Conservation (phyloP, 2,329 filamentous ascomycete genomes). For the Blastomyces gilchristii region DNA sequence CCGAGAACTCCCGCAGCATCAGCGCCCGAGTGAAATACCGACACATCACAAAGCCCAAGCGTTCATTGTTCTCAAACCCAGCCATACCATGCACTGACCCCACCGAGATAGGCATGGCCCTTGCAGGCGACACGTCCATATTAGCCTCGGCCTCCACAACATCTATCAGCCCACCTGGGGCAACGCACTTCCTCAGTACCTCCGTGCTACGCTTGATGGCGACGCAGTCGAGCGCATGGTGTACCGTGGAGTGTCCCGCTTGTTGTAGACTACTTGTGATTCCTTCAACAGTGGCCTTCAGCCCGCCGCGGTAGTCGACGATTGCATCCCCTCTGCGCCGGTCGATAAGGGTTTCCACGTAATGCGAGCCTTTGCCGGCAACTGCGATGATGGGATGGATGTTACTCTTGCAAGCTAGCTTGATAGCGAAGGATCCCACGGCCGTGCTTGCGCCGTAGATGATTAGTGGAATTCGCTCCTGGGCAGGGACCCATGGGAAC, state of each 20-base stretch:
- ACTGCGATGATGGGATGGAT: constrained; percentile 54
- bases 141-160: constrained; percentile 37
- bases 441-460: constrained; percentile 44
- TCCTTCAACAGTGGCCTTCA: constrained; percentile 40
- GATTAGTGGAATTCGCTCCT: constrained; percentile 31
- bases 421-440: constrained; percentile 49
- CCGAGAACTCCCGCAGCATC: constrained; percentile 40
- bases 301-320: constrained; percentile 51
- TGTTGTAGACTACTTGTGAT: constrained; percentile 33
- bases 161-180: constrained; percentile 29
- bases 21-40: constrained; percentile 38
- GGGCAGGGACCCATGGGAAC: constrained; percentile 38
- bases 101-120: constrained; percentile 28
- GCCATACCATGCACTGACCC: constrained; percentile 23
- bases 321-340: constrained; percentile 46
- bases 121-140: constrained; percentile 24
- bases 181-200: constrained; percentile 39
- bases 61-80: constrained; percentile 23
- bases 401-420: constrained; percentile 45
- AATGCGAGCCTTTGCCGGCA: constrained; percentile 43
- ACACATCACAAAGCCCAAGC: constrained; percentile 40
- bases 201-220: constrained; percentile 42
- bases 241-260: constrained; percentile 24
- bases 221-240: constrained; percentile 48
- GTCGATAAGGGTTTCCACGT: constrained; percentile 46